These are phyloP conservation scores for Nepenthes gracilis DNA, from an alignment of 148 eudicot genomes.

Conservation along the genomic window DNA sequence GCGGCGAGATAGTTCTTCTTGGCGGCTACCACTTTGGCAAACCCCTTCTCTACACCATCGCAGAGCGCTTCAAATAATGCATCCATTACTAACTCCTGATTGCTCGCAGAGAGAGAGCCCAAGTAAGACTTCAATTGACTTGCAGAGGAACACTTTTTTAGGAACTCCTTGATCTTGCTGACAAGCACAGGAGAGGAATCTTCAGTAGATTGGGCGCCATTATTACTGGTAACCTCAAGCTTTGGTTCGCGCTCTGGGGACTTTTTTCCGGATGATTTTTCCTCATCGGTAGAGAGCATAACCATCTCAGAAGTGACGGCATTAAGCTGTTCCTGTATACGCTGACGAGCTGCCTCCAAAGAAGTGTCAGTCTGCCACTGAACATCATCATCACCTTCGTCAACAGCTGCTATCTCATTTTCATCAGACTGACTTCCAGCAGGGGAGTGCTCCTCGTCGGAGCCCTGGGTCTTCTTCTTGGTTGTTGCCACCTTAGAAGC, in stretches of 20 bases:
- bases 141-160: constrained; percentile 35
- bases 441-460: constrained; percentile 71
- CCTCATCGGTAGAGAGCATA: constrained; percentile 53
- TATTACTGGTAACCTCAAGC: constrained; percentile 16
- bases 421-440: constrained; percentile 39
- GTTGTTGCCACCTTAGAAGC: constrained; percentile 20
- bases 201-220: constrained; percentile 1
- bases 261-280: constrained; percentile 27
- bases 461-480: constrained; percentile 49
- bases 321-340: constrained; percentile 68
- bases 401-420: constrained; percentile 17
- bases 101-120: constrained; percentile 29
- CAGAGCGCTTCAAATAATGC: constrained; percentile 51
- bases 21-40: constrained; percentile 37
- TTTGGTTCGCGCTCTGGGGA: constrained; percentile 25
- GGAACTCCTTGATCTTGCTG: constrained; percentile 28
- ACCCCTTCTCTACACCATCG: constrained; percentile 41
- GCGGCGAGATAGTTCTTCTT: constrained; percentile 42
- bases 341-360: constrained; percentile 47
- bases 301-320: constrained; percentile 82
- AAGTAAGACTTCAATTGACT: constrained; percentile 34
- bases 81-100: constrained; percentile 32
- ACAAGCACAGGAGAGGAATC: constrained; percentile 24
- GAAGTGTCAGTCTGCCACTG: constrained; percentile 80
- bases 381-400: constrained; percentile 41